Base-by-base conservation (phyloP, 2,329 filamentous ascomycete genomes). In the Daldinia sp. region DNA sequence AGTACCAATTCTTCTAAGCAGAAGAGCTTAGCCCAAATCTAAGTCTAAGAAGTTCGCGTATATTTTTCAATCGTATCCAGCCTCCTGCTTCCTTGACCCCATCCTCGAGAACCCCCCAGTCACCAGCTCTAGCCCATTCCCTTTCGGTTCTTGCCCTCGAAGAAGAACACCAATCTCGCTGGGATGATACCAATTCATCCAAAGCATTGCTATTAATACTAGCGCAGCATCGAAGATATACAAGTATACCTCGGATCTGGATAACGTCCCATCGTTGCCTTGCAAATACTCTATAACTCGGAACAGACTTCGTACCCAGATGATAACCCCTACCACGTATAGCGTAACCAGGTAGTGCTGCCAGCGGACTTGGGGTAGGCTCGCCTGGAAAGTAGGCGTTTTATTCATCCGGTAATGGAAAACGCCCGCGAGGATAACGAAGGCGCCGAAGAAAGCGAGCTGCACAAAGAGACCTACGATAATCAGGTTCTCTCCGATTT, bases 91-190 rank as follows among this genome's bases (percentile, higher is more conserved):
- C 46, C 33, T 33, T 30, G 3, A 23, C 6, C 10, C 18, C 7
- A 10, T 18, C n/a, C 46, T 9, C 15, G 28, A 1, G 33, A 51
- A 33, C 5, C 7, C 9, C 9, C 6, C 26, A 51, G 9, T 10
- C n/a, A 51, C 1, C 15, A 30, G 15, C 13, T 51, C 7, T 3
- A 33, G 7, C 13, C 46, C 13, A 18, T 30, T 18, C 15, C 3
- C 15, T 30, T 51, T 51, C 3, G 26, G 46, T 18, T 51, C 46
- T 15, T 51, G 46, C 15, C 46, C 46, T 2, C 46, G 26, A 18
- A 51, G 26, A n/a, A 51, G 46, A 12, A 51, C 4, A 18, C 46
- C 46, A 18, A 51, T 51, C 46, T 51, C 46, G 26, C 46, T 51
- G 4, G 46, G 46, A 5, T 51, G 46, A 7, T 18, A 51, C 46